Percentiles rank a stretch among this genome's conserved stretches.
Evolutionary conservation across 139 green algal species (phyloP).

Genomic region (Volvox reticuliferus): DNA sequence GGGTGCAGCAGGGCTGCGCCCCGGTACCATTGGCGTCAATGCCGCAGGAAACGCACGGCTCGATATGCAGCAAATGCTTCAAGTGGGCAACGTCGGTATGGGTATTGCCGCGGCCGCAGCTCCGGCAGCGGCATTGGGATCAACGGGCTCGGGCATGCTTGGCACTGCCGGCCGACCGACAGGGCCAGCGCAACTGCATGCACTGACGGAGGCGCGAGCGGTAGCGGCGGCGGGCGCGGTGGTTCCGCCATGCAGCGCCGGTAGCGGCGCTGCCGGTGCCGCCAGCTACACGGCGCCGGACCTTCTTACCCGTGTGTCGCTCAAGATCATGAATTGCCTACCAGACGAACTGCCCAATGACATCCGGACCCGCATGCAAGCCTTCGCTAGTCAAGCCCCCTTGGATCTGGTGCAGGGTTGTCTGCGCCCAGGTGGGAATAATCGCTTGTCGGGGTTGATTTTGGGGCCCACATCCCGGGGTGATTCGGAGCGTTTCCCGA

Average conservation of each 20-base stretch:
- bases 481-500: too few relatives aligned
- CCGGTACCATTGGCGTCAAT: neutral
- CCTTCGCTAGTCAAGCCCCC: constrained; percentile 1
- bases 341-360: constrained; percentile 30
- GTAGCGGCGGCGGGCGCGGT: neutral
- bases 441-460: too few relatives aligned
- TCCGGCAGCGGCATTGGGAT: neutral
- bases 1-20: neutral
- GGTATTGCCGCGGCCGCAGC: neutral
- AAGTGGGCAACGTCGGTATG: neutral
- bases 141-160: neutral
- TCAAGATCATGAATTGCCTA: constrained; percentile 40
- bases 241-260: neutral
- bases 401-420: constrained; percentile 44
- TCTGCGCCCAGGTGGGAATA: constrained; percentile 26
- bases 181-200: constrained; percentile 32
- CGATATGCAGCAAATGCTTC: neutral
- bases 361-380: constrained; percentile 20
- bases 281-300: neutral
- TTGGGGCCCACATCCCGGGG: neutral
- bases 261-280: neutral
- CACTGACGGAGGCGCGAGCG: neutral
- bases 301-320: constrained; percentile 23
- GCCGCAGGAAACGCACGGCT: neutral
- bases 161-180: neutral